Evolutionary conservation across 805 yeast species (phyloP), one percentile per base, ranked within the genome.

Genomic region (Ogataea siamensis): DNA sequence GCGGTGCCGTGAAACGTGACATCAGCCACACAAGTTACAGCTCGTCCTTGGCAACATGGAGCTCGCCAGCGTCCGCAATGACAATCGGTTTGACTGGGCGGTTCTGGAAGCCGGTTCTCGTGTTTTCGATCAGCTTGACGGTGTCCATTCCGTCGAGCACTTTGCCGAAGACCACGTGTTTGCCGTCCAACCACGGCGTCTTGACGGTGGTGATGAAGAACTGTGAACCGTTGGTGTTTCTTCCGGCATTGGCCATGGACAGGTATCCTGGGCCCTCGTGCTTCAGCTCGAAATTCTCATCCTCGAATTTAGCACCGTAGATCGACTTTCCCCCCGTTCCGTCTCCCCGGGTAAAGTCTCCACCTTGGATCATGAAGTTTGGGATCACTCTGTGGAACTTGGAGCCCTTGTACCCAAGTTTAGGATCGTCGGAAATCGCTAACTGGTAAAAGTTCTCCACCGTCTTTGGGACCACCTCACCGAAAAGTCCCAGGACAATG

Each of bases 91-190:
- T 74, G 39, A 62, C 64, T 39, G 99, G 99, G 49, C 68, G 73
- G 64, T 87, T 93, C 49, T 84, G 78, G 52, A 72, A 66, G 43
- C 68, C 66, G 16, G 94, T 87, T 66, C 79, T 76, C 45, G 84
- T 78, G 32, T 63, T 62, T 66, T 88, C 96, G 57, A 93, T 78
- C 63, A 76, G 71, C 49, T 72, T 65, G 39, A 91, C 86, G 34
- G 87, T 76, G 49, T 91, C 96, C 70, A 79, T 72, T 33, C 98
- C 98, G 40, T 83, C 88, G 12, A 87, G 42, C 39, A 93, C 96
- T 67, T 87, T 87, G 50, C 99, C 99, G 57, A 93, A 93, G 28
- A 93, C 99, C 58, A 93, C 99, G 65, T 93, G 99, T 53, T 71
- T 79, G 49, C 94, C 93, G 58, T 93, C 87, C 58, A 93, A 77